These are phyloP conservation scores for Rhodotorula glutinis DNA, from an alignment of 1,284 basidiomycete genomes.

Conservation along the genomic window DNA sequence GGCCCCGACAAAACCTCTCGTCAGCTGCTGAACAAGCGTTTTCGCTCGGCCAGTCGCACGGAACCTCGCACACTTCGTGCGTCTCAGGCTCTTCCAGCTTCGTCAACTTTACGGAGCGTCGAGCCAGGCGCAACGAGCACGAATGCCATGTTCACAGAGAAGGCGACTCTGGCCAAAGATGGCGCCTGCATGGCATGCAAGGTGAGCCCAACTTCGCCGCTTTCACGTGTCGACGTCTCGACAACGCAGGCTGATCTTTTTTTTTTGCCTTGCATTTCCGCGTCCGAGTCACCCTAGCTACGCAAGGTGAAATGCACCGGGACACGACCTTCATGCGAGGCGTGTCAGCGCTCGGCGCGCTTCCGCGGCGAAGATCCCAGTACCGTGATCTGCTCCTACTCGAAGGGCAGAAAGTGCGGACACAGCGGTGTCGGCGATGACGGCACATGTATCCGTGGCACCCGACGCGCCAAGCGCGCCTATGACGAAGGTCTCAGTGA, in stretches of 20 bases:
- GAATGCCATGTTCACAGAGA: not conserved
- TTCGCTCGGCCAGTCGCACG: no score
- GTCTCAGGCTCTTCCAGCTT: no score
- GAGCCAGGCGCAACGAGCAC: not conserved
- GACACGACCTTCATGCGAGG: constrained; percentile 10
- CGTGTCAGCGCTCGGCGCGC: constrained; percentile 16
- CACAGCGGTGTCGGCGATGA: not conserved
- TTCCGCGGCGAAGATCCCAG: constrained; percentile 19
- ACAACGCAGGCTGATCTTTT: not conserved
- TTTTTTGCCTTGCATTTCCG: not conserved
- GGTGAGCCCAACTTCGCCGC: not conserved
- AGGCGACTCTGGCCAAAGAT: constrained; percentile 10
- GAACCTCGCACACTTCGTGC: no score
- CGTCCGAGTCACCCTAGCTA: not conserved
- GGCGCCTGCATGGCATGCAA: constrained; percentile 6
- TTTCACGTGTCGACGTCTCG: no score
- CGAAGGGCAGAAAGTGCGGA: not conserved
- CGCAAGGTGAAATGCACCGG: constrained; percentile 28
- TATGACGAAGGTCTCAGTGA: not conserved
- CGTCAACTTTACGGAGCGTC: no score
- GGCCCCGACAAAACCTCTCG: no score
- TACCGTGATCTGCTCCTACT: constrained; percentile 8
- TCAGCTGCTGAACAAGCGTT: no score
- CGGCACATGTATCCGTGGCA: no score
- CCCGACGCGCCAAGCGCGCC: not conserved